These are phyloP conservation scores for Begonia fuchsioides DNA, from an alignment of 306 rosid species.

Conservation along the genomic window DNA sequence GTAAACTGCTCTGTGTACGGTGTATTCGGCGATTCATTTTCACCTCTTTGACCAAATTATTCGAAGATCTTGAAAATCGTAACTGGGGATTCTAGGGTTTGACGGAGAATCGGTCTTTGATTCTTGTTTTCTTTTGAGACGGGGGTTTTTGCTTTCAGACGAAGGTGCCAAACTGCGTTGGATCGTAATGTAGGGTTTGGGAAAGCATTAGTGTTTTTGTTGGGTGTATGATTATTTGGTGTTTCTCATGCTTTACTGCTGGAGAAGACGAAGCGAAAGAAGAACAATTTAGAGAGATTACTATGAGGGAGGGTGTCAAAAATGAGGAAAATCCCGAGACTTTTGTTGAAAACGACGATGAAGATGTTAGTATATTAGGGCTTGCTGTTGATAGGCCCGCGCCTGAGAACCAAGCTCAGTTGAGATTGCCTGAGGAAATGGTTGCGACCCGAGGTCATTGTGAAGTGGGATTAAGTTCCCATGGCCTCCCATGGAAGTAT, in stretches of 20 bases:
- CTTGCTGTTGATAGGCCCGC: constrained; percentile 6
- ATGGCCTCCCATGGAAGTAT: constrained; percentile 17
- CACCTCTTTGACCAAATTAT: neutral
- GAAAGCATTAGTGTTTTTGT: constrained; percentile 13
- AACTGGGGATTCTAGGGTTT: constrained; percentile 3
- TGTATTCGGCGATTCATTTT: neutral
- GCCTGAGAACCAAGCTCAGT: constrained; percentile 16
- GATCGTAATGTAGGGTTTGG: constrained; percentile 42
- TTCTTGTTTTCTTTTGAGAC: neutral
- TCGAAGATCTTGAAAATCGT: neutral
- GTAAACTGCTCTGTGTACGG: neutral
- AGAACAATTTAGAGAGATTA: constrained; percentile 14
- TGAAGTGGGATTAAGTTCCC: constrained; percentile 7
- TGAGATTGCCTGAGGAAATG: constrained; percentile 27
- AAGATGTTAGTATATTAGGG: constrained; percentile 10
- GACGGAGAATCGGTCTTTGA: neutral
- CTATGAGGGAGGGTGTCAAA: constrained; percentile 21
- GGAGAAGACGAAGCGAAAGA: constrained; percentile 28
- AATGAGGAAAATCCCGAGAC: constrained; percentile 9
- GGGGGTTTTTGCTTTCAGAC: constrained; percentile 1
- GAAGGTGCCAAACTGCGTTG: constrained; percentile 28
- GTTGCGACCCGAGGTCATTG: constrained; percentile 9
- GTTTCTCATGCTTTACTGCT: constrained; percentile 58
- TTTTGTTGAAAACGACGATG: constrained; percentile 19
- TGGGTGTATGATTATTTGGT: constrained; percentile 75